Percentiles rank a stretch among this genome's conserved stretches.
These are phyloP conservation scores for Gaultheria prostrata DNA, from an alignment of 148 eudicot genomes.

Conservation along the genomic window DNA sequence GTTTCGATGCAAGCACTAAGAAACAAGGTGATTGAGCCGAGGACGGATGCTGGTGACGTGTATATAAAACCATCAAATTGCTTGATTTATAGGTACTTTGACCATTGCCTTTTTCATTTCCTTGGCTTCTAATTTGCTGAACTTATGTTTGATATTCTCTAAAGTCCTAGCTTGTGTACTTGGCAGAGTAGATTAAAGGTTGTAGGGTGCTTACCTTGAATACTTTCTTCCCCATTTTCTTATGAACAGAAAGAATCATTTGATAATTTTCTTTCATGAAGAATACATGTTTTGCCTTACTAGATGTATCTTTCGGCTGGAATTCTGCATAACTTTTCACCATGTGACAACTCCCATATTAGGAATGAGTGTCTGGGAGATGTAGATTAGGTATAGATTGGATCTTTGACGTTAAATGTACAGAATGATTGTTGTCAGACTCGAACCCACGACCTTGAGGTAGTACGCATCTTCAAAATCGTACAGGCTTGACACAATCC, in stretches of 20 bases:
- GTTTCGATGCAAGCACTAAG: slow-evolving; percentile 20
- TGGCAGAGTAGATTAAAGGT: background rate
- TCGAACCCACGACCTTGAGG: too few species aligned
- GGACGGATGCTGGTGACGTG: background rate
- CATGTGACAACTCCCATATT: background rate
- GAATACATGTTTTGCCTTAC: background rate
- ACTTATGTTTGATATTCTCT: background rate
- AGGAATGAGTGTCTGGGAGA: background rate
- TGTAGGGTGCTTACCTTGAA: background rate
- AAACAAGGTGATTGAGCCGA: slow-evolving; percentile 26
- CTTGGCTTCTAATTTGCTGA: background rate
- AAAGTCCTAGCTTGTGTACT: background rate
- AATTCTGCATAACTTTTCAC: too few species aligned
- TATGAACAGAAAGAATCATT: background rate
- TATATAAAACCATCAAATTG: background rate
- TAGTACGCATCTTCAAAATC: too few species aligned
- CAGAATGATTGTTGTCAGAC: background rate
- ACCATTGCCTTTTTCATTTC: background rate
- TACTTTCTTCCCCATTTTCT: background rate
- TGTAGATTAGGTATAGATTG: background rate
- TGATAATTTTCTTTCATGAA: background rate
- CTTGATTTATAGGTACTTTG: background rate
- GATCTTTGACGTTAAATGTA: background rate
- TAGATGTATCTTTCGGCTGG: background rate
- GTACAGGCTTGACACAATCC: too few species aligned